These are phyloP conservation scores for Cicer pinnatifidum DNA, from an alignment of 306 rosid species.

Conservation along the genomic window DNA sequence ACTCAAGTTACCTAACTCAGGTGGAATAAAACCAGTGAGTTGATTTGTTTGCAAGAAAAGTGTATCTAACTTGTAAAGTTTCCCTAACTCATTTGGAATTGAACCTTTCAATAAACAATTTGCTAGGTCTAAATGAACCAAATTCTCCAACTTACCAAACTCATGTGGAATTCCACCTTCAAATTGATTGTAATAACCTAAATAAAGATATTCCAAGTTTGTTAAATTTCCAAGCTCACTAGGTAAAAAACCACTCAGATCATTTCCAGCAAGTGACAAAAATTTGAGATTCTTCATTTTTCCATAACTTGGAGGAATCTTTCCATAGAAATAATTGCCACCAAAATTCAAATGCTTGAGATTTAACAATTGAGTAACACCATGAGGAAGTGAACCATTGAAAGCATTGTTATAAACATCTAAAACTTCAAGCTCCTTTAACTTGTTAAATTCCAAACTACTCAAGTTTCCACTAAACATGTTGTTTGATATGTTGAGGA, in stretches of 20 bases:
- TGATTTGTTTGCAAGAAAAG: constrained; percentile 81
- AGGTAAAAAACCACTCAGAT: constrained; percentile 65
- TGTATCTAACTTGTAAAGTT: constrained; percentile 65
- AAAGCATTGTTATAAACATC: constrained; percentile 72
- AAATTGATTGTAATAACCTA: constrained; percentile 77
- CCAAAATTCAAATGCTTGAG: constrained; percentile 64
- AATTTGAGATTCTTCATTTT: constrained; percentile 53
- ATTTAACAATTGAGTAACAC: constrained; percentile 49
- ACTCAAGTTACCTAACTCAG: constrained; percentile 70
- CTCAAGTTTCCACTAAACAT: constrained; percentile 63
- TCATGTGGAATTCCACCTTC: constrained; percentile 73
- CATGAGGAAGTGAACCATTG: constrained; percentile 70
- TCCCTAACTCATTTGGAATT: constrained; percentile 76
- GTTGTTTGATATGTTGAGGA: constrained; percentile 81
- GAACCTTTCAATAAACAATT: constrained; percentile 72
- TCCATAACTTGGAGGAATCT: constrained; percentile 64
- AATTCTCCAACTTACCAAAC: constrained; percentile 62
- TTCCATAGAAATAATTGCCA: constrained; percentile 67
- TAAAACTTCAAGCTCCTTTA: constrained; percentile 53
- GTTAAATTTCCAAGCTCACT: constrained; percentile 70
- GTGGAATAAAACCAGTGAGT: constrained; percentile 65
- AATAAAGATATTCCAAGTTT: constrained; percentile 56
- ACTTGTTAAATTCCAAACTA: constrained; percentile 55
- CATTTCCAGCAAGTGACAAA: constrained; percentile 72
- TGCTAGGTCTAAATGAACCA: constrained; percentile 78